Evolutionary conservation across 768 basidiomycete species (phyloP), one percentile per base, ranked within the genome.

Genomic region (Lactifluus rugatus): DNA sequence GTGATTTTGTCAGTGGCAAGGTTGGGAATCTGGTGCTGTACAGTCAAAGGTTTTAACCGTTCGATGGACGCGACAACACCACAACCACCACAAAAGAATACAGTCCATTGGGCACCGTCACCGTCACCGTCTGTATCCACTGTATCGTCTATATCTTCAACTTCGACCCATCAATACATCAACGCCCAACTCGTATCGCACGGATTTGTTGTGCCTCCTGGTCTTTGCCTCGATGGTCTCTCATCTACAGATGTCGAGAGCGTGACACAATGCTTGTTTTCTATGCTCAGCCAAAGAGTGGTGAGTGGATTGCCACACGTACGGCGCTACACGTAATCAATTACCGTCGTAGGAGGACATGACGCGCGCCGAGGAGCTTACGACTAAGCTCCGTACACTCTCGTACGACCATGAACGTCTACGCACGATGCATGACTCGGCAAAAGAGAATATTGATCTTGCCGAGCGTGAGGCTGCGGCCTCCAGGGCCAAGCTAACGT

Each of bases 111-210:
- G 80, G 76, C 75, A 21, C 69, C 74, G 3, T 69, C 70, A n/a
- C 65, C 66, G n/a, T 62, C 70, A 47, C 59, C 66, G 50, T 66
- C 66, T 23, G 65, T 68, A 75, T 72, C 76, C 23, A 0, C 37
- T 1, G 69, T 74, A 21, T 78, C 76, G 1, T 78, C 77, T 0
- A 72, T 76, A 46, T 69, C 75, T 28, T 80, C 81, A 7, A 71
- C 74, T 0, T 85, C 85, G 3, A 85, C 79, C 57, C 69, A 89
- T 25, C 84, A 89, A 57, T 91, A 87, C 66, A 77, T 92, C 66
- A 93, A 91, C 66, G 74, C 84, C 19, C 91, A 93, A 64, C 79
- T 93, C 6, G 71, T 89, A 48, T 84, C 90, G 2, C 90, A 93
- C 72, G 91, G 91, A 8, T 93, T 87, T 63, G 71, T 78, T 1